Percentiles rank a stretch among this genome's conserved stretches.
Conservation (phyloP, 2,329 filamentous ascomycete genomes). For the Colletotrichum aenigma region DNA sequence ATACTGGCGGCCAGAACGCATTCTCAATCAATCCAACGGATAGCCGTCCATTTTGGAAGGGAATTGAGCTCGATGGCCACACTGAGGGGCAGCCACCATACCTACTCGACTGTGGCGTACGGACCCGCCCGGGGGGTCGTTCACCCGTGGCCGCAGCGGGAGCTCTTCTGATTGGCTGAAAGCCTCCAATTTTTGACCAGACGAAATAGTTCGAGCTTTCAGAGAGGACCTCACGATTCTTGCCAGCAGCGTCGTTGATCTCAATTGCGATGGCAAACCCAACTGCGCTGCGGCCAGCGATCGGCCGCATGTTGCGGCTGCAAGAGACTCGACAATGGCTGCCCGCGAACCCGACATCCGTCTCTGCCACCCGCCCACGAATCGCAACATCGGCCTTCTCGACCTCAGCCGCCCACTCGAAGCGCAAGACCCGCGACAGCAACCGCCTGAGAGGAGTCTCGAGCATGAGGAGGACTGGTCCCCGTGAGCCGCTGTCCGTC, state of each 20-base stretch:
- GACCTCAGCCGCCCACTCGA: slow-evolving; percentile 55
- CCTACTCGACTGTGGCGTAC: background rate
- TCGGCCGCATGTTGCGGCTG: slow-evolving; percentile 30
- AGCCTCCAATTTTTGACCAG: slow-evolving; percentile 5
- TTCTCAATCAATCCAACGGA: background rate
- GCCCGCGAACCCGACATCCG: background rate
- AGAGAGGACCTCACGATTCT: slow-evolving; percentile 3
- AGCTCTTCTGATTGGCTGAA: slow-evolving; percentile 2
- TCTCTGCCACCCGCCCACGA: background rate
- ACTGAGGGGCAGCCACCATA: background rate
- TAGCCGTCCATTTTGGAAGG: background rate
- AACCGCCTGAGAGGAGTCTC: slow-evolving; percentile 85
- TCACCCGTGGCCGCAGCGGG: slow-evolving; percentile 2
- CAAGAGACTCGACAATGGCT: slow-evolving; percentile 7
- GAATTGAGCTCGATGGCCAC: background rate
- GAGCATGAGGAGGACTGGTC: slow-evolving; percentile 77
- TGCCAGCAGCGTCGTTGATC: slow-evolving; percentile 5
- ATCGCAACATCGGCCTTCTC: slow-evolving; percentile 47
- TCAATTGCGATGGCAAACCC: slow-evolving; percentile 31
- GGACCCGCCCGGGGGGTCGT: background rate
- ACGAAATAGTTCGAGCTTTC: slow-evolving; percentile 14
- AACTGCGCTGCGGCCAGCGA: slow-evolving; percentile 30
- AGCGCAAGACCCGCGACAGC: slow-evolving; percentile 69
- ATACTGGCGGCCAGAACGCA: background rate
- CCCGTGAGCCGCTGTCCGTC: slow-evolving; percentile 75